Evolutionary conservation across 2,329 filamentous ascomycete genomes (phyloP), one percentile per base, ranked within the genome.

Genomic region (Clathrospora elynae): DNA sequence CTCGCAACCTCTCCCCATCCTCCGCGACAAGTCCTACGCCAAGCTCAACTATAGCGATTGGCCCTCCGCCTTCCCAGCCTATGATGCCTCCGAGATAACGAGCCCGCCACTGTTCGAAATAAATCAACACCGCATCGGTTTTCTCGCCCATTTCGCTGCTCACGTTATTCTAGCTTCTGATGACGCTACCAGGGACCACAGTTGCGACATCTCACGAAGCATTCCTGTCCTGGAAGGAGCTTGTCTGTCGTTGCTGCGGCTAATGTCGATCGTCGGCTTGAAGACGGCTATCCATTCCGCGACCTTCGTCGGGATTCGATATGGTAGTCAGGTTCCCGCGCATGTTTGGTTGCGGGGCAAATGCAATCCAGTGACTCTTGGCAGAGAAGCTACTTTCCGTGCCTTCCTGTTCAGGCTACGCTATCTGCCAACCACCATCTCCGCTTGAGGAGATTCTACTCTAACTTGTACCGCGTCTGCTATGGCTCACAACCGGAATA

Each of bases 351-450:
- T 16, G 33, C 46, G 44, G 48, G 37, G 46, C 40, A 19, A 16
- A 38, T 25, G 26, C 26, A 44, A 46, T 45, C 33, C 42, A 35
- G 38, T 23, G n/a, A 3, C 10, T 31, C 52, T 59, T 59, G 54
- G 56, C 57, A 35, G 4, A 8, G 14, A 31, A 33, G 30, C 34
- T 37, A 50, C 55, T 54, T 61, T 48, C 56, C 54, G 39, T 37
- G 49, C 55, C 56, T 61, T 48, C 56, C 54, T 48, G 9, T 48
- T 52, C 8, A 12, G 53, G 48, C 35, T 39, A 49, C 29, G 6
- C 39, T 34, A 38, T 40, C 44, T 49, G 41, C 39, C 36, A 43
- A 50, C 44, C 52, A 40, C 23, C 40, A 24, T 22, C 19, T 17
- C 16, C 32, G 28, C 41, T 29, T 23, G 24, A 44, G 31, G 11